phyloP scores from a whole-genome alignment of 495 filamentous ascomycete species.

The Aspergillus wentii region DNA sequence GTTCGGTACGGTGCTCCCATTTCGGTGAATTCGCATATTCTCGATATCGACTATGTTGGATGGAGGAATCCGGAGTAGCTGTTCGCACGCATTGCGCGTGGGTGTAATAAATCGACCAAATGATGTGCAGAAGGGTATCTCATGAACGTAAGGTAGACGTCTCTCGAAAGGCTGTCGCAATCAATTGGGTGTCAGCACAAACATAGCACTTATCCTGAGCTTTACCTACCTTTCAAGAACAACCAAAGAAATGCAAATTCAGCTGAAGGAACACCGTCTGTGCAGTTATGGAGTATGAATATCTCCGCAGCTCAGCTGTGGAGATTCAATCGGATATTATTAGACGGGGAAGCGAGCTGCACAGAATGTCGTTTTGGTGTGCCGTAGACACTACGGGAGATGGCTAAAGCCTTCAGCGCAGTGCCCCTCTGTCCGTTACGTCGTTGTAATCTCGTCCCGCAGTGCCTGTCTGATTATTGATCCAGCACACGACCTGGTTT shows the following conservation, averaged over 20 bases:
- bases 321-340: neutral
- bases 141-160: no score
- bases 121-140: no score
- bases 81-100: slow-evolving; percentile 12
- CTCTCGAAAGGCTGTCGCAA: no score
- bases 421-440: slow-evolving; percentile 31
- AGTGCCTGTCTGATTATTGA: no score
- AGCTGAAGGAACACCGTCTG: no score
- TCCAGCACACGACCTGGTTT: no score
- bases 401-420: slow-evolving; percentile 18
- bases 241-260: no score
- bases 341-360: neutral
- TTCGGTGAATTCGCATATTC: slow-evolving; percentile 5
- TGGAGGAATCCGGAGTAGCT: neutral
- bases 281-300: neutral
- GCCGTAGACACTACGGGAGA: slow-evolving; percentile 14
- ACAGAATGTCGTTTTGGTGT: neutral
- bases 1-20: slow-evolving; percentile 9
- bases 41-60: slow-evolving; percentile 5
- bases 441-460: no score
- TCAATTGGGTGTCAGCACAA: no score
- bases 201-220: no score
- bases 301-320: neutral
- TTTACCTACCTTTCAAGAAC: no score
- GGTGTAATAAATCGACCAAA: neutral